phyloP scores from a whole-genome alignment of 164 flowering plant genomes.

The Vitis amurensis region DNA sequence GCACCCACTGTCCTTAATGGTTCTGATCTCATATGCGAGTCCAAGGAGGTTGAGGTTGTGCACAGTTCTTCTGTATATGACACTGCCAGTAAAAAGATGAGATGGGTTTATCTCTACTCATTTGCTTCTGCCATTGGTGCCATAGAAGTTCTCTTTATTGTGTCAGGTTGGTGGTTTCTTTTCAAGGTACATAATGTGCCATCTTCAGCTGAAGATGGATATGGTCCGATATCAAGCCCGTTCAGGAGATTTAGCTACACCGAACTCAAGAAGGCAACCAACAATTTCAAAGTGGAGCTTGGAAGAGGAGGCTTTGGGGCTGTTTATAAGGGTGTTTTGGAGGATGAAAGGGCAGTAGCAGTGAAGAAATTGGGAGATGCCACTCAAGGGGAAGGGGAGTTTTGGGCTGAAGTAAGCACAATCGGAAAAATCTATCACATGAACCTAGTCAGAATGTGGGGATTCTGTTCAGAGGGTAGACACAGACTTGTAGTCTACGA shows the following conservation, averaged over 20 bases:
- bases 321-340: constrained; percentile 42
- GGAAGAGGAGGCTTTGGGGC: constrained; percentile 49
- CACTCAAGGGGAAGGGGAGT: constrained; percentile 36
- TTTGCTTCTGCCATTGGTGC: constrained; percentile 28
- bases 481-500: constrained; percentile 33
- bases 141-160: constrained; percentile 24
- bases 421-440: constrained; percentile 34
- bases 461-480: constrained; percentile 24
- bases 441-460: constrained; percentile 37
- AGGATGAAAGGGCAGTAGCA: constrained; percentile 41
- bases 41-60: neutral
- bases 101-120: constrained; percentile 29
- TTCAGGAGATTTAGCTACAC: constrained; percentile 36
- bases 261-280: constrained; percentile 44
- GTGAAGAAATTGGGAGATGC: constrained; percentile 40
- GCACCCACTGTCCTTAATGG: neutral
- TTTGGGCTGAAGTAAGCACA: constrained; percentile 50
- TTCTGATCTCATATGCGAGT: constrained; percentile 4
- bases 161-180: constrained; percentile 26
- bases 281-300: constrained; percentile 38
- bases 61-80: constrained; percentile 13
- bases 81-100: constrained; percentile 1
- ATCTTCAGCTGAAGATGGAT: constrained; percentile 24
- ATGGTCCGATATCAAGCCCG: constrained; percentile 20
- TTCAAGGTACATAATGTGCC: constrained; percentile 15